Evolutionary conservation across 805 yeast genomes (phyloP), one percentile per base, ranked within the genome.

Genomic region (Pichia kluyveri): DNA sequence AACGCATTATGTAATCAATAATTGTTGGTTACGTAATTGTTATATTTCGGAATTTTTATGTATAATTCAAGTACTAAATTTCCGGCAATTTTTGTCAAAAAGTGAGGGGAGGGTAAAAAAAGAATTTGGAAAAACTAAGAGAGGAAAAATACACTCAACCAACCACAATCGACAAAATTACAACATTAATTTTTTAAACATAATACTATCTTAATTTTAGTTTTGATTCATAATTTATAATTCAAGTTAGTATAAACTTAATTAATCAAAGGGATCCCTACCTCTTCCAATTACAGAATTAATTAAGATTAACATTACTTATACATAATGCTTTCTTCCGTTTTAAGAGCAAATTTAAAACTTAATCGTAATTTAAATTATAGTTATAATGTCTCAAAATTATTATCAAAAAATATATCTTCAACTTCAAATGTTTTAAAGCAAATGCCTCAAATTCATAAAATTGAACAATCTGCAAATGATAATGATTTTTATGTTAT

Each of bases 401-500:
- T 42, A 28, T 39, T 34, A 15, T 34, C 37, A 34, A 34, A 34
- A 15, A 10, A 9, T 34, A 7, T 34, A 12, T 34, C 37, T 10
- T 36, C 49, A n/a, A 38, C 49, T 15, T 18, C 50, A 27, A 45
- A 38, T 10, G 34, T 37, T 19, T 37, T 52, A 14, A 53, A 47
- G 4, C 41, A 51, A 23, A 41, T 50, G 34, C 54, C 56, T 23
- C 48, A 43, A 40, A 50, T 54, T 45, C 57, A 55, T 44, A 49
- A 49, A 28, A 48, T 53, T 17, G 58, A 55, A 41, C 65, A 63
- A 45, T 44, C 43, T n/a, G 59, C 59, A 5, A 54, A 53, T 23
- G 62, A 60, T 38, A 63, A 63, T 49, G 67, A 62, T 47, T 59
- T 63, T 39, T 63, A 63, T 47, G 56, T 52, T 36, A 57, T 63